These are phyloP conservation scores for Epichloe coenophiala DNA, from an alignment of 2,329 filamentous ascomycete species.

Conservation along the genomic window DNA sequence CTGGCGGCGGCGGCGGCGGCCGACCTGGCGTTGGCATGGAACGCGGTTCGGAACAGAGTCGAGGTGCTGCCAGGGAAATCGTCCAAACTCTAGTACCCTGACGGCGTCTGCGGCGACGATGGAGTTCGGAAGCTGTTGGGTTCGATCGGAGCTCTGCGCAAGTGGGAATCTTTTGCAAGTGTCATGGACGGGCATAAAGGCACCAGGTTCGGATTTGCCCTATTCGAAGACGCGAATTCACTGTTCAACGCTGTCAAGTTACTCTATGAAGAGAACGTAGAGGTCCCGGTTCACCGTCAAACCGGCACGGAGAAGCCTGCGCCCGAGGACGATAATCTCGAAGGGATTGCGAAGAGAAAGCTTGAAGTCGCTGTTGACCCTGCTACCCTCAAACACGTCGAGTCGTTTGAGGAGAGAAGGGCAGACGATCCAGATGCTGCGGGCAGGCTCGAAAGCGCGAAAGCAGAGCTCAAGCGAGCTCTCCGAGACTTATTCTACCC, in stretches of 20 bases:
- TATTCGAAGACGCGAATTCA: slow-evolving; percentile 85
- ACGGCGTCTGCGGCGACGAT: slow-evolving; percentile 62
- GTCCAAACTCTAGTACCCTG: slow-evolving; percentile 64
- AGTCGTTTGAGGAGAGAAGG: slow-evolving; percentile 58
- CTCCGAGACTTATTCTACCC: slow-evolving; percentile 64
- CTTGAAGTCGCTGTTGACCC: slow-evolving; percentile 69
- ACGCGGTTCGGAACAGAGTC: slow-evolving; percentile 51
- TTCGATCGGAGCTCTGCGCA: slow-evolving; percentile 63
- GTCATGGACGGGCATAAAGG: slow-evolving; percentile 56
- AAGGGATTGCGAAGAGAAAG: slow-evolving; percentile 53
- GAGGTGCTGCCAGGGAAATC: slow-evolving; percentile 52
- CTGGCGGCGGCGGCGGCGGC: slow-evolving; percentile 18
- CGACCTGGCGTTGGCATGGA: slow-evolving; percentile 45
- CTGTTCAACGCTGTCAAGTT: slow-evolving; percentile 75
- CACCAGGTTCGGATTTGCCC: slow-evolving; percentile 84
- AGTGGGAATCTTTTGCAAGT: slow-evolving; percentile 67
- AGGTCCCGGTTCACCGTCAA: slow-evolving; percentile 72
- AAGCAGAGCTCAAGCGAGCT: slow-evolving; percentile 51
- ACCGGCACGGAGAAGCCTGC: slow-evolving; percentile 29
- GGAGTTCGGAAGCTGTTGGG: slow-evolving; percentile 66
- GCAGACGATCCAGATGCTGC: slow-evolving; percentile 51
- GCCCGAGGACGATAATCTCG: slow-evolving; percentile 31
- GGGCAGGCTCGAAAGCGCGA: slow-evolving; percentile 56
- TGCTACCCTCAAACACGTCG: slow-evolving; percentile 70
- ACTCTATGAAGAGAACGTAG: slow-evolving; percentile 65